Base-by-base conservation (phyloP, 129 eudicot species). In the Chrysanthemum lavandulifolium region DNA sequence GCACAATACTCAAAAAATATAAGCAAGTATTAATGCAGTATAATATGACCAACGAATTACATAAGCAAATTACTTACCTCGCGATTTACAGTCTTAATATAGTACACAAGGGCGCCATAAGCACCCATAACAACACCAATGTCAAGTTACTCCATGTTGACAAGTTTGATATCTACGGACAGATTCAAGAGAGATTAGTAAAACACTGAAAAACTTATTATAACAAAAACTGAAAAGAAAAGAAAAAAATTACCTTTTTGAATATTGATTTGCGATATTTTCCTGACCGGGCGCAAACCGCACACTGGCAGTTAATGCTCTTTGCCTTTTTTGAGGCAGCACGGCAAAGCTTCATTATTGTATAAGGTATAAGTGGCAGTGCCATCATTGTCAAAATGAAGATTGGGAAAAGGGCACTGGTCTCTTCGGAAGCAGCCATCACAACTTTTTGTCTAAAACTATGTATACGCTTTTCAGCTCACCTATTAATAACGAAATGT, bases 351-450 rank as follows among this genome's bases (percentile, higher is more conserved):
- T 93, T 84, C 74, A 86, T 69, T 53, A 93, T 89, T 13, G 98
- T 93, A 75, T 93, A 93, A 43, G 98, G 98, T 50, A 93, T 92
- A 65, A 93, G 84, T 12, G 96, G 95, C 84, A 93, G 71, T 27
- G 96, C 98, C 52, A 93, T 79, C 70, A 90, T 87, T 19, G 98
- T 87, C 72, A 93, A 79, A 59, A 93, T 89, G 54, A 93, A 93
- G 61, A 93, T 93, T n/a, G 98, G 98, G 74, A 93, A 93, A 67
- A 93, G 80, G 18, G 86, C 89, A 81, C 91, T 86, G 52, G 84
- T 89, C 72, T 93, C 98, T 73, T 87, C 96, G 14, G 95, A 80
- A 68, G 86, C 85, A 71, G 84, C 95, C 98, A 93, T 93, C 23
- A 55, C 45, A 76, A 49, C 65, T 65, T 79, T 83, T 53, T 67